phyloP scores from a whole-genome alignment of 192 early-diverging fungal genomes.

The Allomyces macrogynus region DNA sequence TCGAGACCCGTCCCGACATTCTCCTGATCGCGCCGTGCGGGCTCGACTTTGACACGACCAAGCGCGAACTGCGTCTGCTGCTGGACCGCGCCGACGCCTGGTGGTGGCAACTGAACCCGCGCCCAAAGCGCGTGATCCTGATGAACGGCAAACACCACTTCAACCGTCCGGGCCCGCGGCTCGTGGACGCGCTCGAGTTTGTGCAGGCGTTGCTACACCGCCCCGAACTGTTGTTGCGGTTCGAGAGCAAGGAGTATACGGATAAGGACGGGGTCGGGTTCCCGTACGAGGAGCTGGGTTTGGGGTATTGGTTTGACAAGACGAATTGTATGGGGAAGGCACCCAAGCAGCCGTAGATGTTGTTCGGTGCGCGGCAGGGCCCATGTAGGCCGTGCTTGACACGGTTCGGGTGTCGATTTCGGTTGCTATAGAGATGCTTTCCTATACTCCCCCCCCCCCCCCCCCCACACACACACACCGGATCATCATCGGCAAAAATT shows the following conservation, averaged over 20 bases:
- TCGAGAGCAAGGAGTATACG: background rate
- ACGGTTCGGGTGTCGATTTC: no score
- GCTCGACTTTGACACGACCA: constrained; percentile 16
- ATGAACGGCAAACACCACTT: constrained; percentile 40
- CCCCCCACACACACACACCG: no score
- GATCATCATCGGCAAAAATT: no score
- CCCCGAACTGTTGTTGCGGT: background rate
- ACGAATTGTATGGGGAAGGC: no score
- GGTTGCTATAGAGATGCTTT: no score
- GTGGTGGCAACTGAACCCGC: background rate
- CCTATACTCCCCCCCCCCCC: no score
- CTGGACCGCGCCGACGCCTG: background rate
- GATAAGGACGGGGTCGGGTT: background rate
- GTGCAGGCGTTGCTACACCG: constrained; percentile 5
- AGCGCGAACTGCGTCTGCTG: constrained; percentile 9
- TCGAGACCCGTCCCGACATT: constrained; percentile 17
- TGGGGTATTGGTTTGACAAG: background rate
- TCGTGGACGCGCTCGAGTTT: constrained; percentile 33
- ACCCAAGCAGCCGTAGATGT: background rate
- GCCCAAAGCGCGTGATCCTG: constrained; percentile 11
- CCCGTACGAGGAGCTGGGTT: background rate
- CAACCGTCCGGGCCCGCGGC: constrained; percentile 29
- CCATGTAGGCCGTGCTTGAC: no score
- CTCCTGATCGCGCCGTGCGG: constrained; percentile 27
- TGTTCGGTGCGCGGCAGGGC: no score